A percentile compares a stretch with the other conserved stretches of the same genome.
phyloP scores from a whole-genome alignment of 371 early-diverging fungal species.

The Mortierella sp. region DNA sequence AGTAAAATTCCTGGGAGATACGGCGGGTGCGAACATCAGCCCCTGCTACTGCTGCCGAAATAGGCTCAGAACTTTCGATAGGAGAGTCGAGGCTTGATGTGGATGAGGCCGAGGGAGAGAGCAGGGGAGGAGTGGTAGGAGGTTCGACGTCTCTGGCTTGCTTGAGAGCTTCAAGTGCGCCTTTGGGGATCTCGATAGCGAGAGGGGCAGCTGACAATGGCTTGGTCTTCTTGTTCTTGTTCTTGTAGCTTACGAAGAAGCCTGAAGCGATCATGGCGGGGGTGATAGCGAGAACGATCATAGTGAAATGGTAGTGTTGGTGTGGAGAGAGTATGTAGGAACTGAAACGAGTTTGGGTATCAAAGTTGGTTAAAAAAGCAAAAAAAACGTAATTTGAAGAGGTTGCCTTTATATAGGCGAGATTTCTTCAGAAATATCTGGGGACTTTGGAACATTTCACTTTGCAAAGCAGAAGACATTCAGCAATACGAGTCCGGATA shows the following conservation, averaged over 20 bases:
- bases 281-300: neutral
- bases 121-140: constrained; percentile 59
- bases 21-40: constrained; percentile 19
- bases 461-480: too few relatives aligned
- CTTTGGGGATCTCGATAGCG: constrained; percentile 33
- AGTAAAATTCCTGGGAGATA: constrained; percentile 38
- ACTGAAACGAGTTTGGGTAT: neutral
- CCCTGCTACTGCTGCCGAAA: neutral
- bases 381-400: neutral
- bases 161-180: constrained; percentile 14
- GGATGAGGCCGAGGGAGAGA: constrained; percentile 61
- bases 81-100: constrained; percentile 37
- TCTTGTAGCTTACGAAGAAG: constrained; percentile 1
- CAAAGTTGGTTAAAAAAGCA: neutral
- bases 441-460: too few relatives aligned
- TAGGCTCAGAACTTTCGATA: too few relatives aligned
- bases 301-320: neutral
- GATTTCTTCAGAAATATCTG: too few relatives aligned
- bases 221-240: constrained; percentile 19
- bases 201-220: constrained; percentile 16
- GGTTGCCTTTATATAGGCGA: neutral
- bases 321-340: neutral
- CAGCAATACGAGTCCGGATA: too few relatives aligned
- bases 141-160: constrained; percentile 32
- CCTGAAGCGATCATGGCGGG: constrained; percentile 27